Conservation (phyloP, 345 rosid genomes). For the Rubroshorea leprosula region DNA sequence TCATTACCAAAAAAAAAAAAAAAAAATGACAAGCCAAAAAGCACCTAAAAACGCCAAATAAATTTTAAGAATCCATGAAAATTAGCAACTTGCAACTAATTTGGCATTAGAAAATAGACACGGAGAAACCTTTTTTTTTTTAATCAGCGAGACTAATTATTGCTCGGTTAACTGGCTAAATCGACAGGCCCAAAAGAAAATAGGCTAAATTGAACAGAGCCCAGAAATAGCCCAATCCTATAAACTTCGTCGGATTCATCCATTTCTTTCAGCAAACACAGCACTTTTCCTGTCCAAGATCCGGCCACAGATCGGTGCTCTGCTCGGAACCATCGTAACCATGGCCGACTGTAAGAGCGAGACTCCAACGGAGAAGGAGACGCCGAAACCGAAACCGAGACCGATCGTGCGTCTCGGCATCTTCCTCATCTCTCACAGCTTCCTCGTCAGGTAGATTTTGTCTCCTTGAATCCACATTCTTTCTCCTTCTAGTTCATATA, state of each 20-base stretch:
- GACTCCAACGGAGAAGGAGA: neutral
- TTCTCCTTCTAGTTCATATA: too few species aligned
- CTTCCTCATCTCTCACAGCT: constrained; percentile 71
- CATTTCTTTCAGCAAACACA: neutral
- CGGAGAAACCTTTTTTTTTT: too few species aligned
- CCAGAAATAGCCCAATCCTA: too few species aligned
- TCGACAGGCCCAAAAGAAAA: neutral
- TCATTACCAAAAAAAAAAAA: too few species aligned
- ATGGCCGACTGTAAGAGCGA: constrained; percentile 14
- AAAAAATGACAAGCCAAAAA: too few species aligned
- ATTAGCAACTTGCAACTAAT: too few species aligned
- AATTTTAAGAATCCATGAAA: too few species aligned
- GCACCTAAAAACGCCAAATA: too few species aligned
- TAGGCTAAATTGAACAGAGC: too few species aligned
- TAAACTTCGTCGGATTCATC: neutral
- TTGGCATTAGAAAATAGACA: too few species aligned
- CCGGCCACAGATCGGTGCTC: neutral
- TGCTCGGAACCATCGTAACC: neutral
- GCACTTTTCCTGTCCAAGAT: neutral
- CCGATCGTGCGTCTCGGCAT: constrained; percentile 80
- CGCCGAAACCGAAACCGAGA: constrained; percentile 35
- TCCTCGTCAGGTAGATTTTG: constrained; percentile 48
- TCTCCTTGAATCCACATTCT: neutral
- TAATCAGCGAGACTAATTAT: too few species aligned
- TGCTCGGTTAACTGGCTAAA: too few species aligned